A percentile compares a stretch with the other conserved stretches of the same genome.
phyloP scores from a whole-genome alignment of 225 moss, liverwort and hornwort genomes.

The Marchantia polymorpha region DNA sequence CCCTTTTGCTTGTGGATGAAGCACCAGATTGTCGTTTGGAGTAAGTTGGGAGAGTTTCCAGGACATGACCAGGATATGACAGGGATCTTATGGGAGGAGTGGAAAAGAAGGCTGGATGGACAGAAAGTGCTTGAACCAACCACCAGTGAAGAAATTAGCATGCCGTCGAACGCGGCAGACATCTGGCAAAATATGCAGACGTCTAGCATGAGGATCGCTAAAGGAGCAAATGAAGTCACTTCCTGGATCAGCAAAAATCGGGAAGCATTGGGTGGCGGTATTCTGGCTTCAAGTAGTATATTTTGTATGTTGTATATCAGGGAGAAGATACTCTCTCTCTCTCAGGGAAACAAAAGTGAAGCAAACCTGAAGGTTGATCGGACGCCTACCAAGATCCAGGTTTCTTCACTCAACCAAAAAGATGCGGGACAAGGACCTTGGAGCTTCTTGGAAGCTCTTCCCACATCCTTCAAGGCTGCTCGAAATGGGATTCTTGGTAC shows the following conservation, averaged over 20 bases:
- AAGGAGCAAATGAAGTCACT: background rate
- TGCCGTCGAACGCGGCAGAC: constrained; percentile 5
- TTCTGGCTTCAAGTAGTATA: constrained; percentile 14
- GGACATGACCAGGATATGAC: constrained; percentile 27
- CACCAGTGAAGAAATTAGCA: background rate
- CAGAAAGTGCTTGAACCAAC: constrained; percentile 9
- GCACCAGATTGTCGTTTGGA: constrained; percentile 59
- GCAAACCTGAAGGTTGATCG: background rate
- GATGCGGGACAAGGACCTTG: background rate
- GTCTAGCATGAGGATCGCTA: background rate
- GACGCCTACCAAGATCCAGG: background rate
- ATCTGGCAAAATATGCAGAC: constrained; percentile 22
- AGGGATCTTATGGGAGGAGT: constrained; percentile 31
- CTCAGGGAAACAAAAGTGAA: background rate
- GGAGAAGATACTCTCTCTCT: constrained; percentile 21
- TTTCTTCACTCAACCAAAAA: background rate
- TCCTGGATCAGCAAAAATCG: constrained; percentile 2
- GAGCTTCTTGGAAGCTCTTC: background rate
- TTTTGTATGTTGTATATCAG: constrained; percentile 1
- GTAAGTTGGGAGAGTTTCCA: background rate
- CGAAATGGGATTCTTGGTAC: background rate
- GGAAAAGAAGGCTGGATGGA: constrained; percentile 24
- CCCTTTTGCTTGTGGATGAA: constrained; percentile 77
- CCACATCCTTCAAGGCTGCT: background rate
- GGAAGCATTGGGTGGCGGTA: constrained; percentile 14